Evolutionary conservation across 176 grass and related monocot species (phyloP), one percentile per base, ranked within the genome.

Genomic region (Guadua angustifolia): DNA sequence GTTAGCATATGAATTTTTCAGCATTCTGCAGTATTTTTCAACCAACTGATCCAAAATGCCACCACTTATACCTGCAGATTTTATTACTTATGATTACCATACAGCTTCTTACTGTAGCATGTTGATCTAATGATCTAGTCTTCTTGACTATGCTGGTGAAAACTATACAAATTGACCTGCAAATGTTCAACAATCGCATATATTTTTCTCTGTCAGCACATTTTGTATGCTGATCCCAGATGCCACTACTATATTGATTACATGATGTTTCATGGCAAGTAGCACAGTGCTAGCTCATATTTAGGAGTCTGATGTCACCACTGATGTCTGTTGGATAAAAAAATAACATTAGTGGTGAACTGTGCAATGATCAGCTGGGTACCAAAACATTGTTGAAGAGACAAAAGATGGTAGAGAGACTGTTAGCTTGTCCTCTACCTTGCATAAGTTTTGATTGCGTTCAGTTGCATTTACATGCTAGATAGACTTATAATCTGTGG

Each of bases 21-120:
- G 9, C 68, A 65, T 42, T 80, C 21, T 76, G 4, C 49, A 58
- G 3, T 82, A 65, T n/a, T 73, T 33, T 50, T 1, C 21, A 69
- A 15, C 64, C 45, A 77, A 12, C 33, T 76, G 74, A 73, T 72
- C 40, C 33, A 58, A 63, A 36, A 55, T 33, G 1, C 40, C 65
- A n/a, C 57, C 32, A 51, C 9, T 63, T 60, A 56, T 19, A 35
- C 58, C 22, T 84, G 5, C 40, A 21, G 18, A 86, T 79, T 79
- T 70, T 78, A 46, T 51, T 69, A 86, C 55, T 64, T 74, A 44
- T 69, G n/a, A 55, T 61, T 24, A 79, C 40, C 9, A 39, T 72
- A 66, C 15, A 40, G 33, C 72, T 61, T 49, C 5, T 12, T 22
- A 24, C 15, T 12, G 15, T 78, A 60, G 49, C 50, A 52, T 69